Conservation (phyloP, 345 rosid species). For the Citrus reticulata region DNA sequence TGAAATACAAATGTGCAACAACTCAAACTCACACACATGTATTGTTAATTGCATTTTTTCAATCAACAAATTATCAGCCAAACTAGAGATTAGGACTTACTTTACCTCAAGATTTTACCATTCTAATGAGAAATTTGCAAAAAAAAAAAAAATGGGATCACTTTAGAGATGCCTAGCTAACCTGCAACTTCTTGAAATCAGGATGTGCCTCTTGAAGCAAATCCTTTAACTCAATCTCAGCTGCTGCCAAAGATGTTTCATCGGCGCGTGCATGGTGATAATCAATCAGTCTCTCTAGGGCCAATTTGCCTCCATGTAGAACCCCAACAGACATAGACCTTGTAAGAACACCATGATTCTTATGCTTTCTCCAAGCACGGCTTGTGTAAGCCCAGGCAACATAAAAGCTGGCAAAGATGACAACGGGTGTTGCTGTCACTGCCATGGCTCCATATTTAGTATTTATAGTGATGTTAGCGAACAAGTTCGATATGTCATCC, state of each 20-base stretch:
- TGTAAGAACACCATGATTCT: constrained; percentile 10
- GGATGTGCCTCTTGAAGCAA: constrained; percentile 28
- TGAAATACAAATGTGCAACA: background rate
- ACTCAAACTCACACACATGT: background rate
- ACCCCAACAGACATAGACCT: constrained; percentile 48
- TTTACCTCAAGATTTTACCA: background rate
- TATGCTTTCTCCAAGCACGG: constrained; percentile 21
- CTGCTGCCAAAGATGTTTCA: constrained; percentile 18
- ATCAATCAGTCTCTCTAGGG: constrained; percentile 49
- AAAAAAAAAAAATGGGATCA: background rate
- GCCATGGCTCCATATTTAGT: constrained; percentile 42
- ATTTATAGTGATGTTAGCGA: constrained; percentile 19
- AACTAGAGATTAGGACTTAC: no score
- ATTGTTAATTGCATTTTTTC: no score
- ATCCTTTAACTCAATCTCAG: constrained; percentile 26
- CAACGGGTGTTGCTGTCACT: constrained; percentile 32
- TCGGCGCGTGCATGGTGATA: constrained; percentile 38
- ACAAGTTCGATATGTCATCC: constrained; percentile 19
- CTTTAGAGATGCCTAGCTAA: constrained; percentile 5
- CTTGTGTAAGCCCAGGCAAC: constrained; percentile 39
- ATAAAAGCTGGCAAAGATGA: constrained; percentile 38
- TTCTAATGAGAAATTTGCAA: background rate
- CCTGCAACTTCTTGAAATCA: constrained; percentile 49
- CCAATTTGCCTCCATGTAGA: constrained; percentile 51
- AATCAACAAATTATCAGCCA: no score